Evolutionary conservation across 2,329 filamentous ascomycete species (phyloP), one percentile per base, ranked within the genome.

Genomic region (Paracamarosporium sp.): DNA sequence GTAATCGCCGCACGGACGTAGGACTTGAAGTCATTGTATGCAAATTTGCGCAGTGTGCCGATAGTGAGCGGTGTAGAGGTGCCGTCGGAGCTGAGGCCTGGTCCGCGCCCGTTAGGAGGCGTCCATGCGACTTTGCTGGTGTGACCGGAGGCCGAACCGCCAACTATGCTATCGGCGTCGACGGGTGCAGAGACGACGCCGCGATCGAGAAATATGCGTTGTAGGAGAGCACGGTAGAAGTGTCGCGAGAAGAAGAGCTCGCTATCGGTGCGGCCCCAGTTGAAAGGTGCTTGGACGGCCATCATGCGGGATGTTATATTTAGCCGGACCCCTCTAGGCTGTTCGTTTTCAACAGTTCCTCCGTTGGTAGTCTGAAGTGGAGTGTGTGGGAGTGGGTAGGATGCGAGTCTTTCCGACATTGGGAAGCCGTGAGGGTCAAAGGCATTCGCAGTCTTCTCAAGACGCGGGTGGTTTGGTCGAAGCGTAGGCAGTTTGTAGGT

Each of bases 251-350:
- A 98, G 79, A 98, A 99, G 7, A 82, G 83, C 50, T 93, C 90
- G 73, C 91, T 96, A 59, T 97, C 93, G 27, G 84, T 81, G 24
- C 83, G 81, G 2, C 90, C 90, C 95, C 95, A 99, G 79, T 99
- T 99, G 58, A 88, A 84, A 1, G 95, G 93, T 7, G 95, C 95
- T 79, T 99, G 95, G 48, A 96, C 93, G 2, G 94, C 94, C 94
- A 98, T 97, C 90, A 97, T 97, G 43, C 95, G 87, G 1, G 95
- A 93, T 4, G 95, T 99, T 72, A 98, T 97, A 76, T 99, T 98
- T 56, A 98, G 83, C 24, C 91, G 86, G 45, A 98, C 83, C 2
- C 93, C 92, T 24, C 76, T 63, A 5, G 69, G 60, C 27, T 59
- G 36, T 28, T 53, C 17, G 4, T 56, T 56, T 40, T 57, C 43